These are phyloP conservation scores for Trichophyton simii DNA, from an alignment of 2,329 filamentous ascomycete species.

Conservation along the genomic window DNA sequence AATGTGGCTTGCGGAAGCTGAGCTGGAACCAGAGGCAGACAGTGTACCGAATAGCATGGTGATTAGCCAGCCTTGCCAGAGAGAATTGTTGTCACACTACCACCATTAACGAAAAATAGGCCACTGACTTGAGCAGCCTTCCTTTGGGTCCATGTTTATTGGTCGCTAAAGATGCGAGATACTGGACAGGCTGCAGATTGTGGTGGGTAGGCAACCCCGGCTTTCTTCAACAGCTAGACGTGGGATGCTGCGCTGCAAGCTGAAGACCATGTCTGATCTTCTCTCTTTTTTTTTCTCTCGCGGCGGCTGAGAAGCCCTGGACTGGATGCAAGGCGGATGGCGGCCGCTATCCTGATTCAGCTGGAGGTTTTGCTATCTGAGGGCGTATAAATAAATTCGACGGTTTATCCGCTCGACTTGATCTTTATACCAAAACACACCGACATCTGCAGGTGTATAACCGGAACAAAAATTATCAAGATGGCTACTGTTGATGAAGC, in stretches of 20 bases:
- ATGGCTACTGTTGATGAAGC: not conserved
- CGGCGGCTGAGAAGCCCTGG: not conserved
- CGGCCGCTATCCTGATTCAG: not conserved
- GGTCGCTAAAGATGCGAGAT: not conserved
- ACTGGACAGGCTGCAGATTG: not conserved
- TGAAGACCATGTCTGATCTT: not conserved
- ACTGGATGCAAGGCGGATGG: not conserved
- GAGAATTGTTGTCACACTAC: not conserved
- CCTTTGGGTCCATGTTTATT: not conserved
- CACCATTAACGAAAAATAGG: not conserved
- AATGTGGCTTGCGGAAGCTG: constrained; percentile 1
- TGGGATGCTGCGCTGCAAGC: not conserved
- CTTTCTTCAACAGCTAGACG: not conserved
- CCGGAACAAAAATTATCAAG: not conserved
- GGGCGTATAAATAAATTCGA: not conserved
- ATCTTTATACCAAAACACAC: not conserved
- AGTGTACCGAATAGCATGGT: not conserved
- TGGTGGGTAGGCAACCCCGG: not conserved
- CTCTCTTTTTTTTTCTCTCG: not conserved
- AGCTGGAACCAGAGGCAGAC: not conserved
- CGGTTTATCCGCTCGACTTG: not conserved
- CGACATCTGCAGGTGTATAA: not conserved
- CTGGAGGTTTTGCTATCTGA: not conserved
- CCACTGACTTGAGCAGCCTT: not conserved
- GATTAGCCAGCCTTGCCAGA: not conserved